Percentiles rank a stretch among this genome's conserved stretches.
These are phyloP conservation scores for Gaertneriomyces sp. DNA, from an alignment of 192 early-diverging fungal genomes.

Conservation along the genomic window DNA sequence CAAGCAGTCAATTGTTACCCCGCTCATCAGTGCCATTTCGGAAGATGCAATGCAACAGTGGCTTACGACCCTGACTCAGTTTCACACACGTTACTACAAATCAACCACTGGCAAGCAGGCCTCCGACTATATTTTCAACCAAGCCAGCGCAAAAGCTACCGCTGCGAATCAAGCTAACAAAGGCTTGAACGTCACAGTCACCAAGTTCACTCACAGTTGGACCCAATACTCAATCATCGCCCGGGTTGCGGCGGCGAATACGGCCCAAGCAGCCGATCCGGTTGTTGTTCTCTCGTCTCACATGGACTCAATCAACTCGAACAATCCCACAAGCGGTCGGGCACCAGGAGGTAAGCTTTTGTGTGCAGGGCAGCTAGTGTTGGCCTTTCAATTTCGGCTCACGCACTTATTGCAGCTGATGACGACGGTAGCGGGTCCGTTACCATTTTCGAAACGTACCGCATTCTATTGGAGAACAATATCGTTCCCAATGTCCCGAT, in stretches of 20 bases:
- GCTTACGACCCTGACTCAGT: constrained; percentile 72
- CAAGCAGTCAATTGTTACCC: constrained; percentile 58
- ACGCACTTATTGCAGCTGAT: constrained; percentile 36
- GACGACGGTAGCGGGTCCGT: constrained; percentile 92
- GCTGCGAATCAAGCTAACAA: constrained; percentile 15
- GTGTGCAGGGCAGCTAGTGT: too few species aligned
- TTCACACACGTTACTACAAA: constrained; percentile 89
- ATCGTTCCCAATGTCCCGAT: constrained; percentile 74
- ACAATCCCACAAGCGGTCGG: constrained; percentile 71
- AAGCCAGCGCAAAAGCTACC: constrained; percentile 27
- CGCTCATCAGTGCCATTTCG: constrained; percentile 60
- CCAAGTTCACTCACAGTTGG: constrained; percentile 78
- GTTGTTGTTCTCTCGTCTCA: constrained; percentile 83
- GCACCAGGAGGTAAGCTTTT: constrained; percentile 53
- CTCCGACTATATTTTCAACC: constrained; percentile 41
- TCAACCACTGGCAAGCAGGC: constrained; percentile 38
- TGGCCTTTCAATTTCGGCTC: too few species aligned
- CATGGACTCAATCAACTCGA: constrained; percentile 76
- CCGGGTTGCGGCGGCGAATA: constrained; percentile 62
- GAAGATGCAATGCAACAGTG: constrained; percentile 64
- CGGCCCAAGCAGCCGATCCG: neutral
- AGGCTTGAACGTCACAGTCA: constrained; percentile 47
- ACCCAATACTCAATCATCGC: constrained; percentile 79
- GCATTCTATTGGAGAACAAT: constrained; percentile 61
- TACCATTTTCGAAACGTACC: constrained; percentile 87